Evolutionary conservation across 208 protist genomes (phyloP).

Genomic region (Wallacemonas sp.): DNA sequence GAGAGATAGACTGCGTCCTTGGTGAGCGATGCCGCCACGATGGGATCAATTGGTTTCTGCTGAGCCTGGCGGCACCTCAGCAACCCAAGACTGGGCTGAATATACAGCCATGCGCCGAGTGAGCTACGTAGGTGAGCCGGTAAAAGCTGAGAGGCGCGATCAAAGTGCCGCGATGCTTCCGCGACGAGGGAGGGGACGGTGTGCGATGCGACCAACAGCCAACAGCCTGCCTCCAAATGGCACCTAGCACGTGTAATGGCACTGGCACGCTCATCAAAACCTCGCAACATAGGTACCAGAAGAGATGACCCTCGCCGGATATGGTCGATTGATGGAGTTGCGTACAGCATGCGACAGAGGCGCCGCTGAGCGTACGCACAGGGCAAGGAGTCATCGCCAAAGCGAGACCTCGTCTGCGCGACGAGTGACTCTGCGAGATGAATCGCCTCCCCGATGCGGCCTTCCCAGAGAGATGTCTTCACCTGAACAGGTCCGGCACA

Average conservation of each 20-base stretch:
- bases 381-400: slow-evolving; percentile 22
- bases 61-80: slow-evolving; percentile 52
- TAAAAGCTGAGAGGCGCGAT: slow-evolving; percentile 38
- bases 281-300: slow-evolving; percentile 22
- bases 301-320: slow-evolving; percentile 18
- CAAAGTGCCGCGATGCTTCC: slow-evolving; percentile 54
- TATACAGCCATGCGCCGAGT: slow-evolving; percentile 53
- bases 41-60: slow-evolving; percentile 7
- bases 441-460: slow-evolving; percentile 20
- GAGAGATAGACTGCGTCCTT: slow-evolving; percentile 54
- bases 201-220: slow-evolving; percentile 30
- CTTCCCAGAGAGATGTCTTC: slow-evolving; percentile 32
- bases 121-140: slow-evolving; percentile 38
- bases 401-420: background rate
- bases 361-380: slow-evolving; percentile 25
- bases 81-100: slow-evolving; percentile 57
- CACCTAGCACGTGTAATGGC: slow-evolving; percentile 16
- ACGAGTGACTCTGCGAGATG: slow-evolving; percentile 14
- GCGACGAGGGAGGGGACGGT: slow-evolving; percentile 25
- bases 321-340: slow-evolving; percentile 16
- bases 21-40: slow-evolving; percentile 34
- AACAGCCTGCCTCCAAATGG: slow-evolving; percentile 33
- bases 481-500: slow-evolving; percentile 25
- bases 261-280: slow-evolving; percentile 17
- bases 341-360: slow-evolving; percentile 34